Base-by-base conservation (phyloP, 78 protist genomes). In the Dictyostelium firmibasis region DNA sequence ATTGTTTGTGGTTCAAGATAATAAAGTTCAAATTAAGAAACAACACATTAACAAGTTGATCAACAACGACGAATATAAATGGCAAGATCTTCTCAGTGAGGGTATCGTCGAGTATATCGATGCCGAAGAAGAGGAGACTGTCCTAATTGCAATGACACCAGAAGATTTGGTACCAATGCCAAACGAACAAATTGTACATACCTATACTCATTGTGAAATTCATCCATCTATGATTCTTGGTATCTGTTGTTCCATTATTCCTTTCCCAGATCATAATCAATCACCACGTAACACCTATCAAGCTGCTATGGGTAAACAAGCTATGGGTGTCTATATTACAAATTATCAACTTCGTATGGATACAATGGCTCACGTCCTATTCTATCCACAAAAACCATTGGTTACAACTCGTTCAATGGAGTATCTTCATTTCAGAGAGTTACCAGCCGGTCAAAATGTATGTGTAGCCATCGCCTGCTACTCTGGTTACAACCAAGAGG, bases 241-340 rank as follows among this genome's bases (percentile, higher is more conserved):
- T 27, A 98, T 98, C 43, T 92, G 96, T 38, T 99, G 99, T 20
- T 99, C 98, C 2, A 72, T 99, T 38, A 97, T 99, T 57, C 99
- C 99, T 9, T 99, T 96, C 74, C 99, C 99, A 41, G 99, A 99
- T 96, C 99, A 99, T 98, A 99, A 99, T 88, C 99, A 99, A 94
- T 98, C 99, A 16, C 99, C 99, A 5, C 97, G 99, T 18, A 99
- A 99, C 96, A 99, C 99, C 43, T 99, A 99, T 83, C 99, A 99
- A 93, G 98, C 99, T 84, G 99, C 99, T 44, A 99, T 99, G 99
- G 99, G 99, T 89, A 99, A 99, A 97, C 99, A 99, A 94, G 99
- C 99, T 25, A 99, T 99, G 70, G 99, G 99, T 16, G 79, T 72
- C 33, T 81, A 97, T 67, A 98, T 99, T 77, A 99, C 99, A 6